A percentile compares a stretch with the other conserved stretches of the same genome.
Conservation (phyloP, 306 rosid species). For the Hylodesmum podocarpum region DNA sequence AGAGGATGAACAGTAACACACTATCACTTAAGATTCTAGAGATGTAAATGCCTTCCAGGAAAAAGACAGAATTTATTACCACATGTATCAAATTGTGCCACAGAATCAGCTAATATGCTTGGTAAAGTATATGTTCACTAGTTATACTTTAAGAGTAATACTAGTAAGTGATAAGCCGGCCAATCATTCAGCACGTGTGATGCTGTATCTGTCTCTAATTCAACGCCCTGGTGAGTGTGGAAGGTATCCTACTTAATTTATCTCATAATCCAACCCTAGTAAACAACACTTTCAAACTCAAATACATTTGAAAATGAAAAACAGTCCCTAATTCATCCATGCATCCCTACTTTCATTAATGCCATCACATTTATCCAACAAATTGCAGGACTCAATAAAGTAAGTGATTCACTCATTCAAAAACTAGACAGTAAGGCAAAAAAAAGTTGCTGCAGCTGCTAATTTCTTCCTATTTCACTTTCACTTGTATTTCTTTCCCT, state of each 20-base stretch:
- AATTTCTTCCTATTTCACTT: not conserved
- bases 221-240: not conserved
- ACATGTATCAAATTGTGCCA: not conserved
- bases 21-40: not conserved
- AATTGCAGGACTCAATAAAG: not conserved
- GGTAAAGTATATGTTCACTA: not conserved
- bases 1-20: conserved; percentile 28
- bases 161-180: not conserved
- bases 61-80: not conserved
- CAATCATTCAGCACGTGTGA: conserved; percentile 27
- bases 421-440: conserved; percentile 7
- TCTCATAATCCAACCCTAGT: conserved; percentile 13
- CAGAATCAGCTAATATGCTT: conserved; percentile 9
- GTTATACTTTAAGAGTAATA: not conserved
- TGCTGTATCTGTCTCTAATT: not conserved
- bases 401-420: not conserved
- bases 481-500: not conserved
- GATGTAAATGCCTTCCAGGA: not conserved
- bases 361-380: not conserved
- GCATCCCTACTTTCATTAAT: conserved; percentile 1
- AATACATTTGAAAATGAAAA: conserved; percentile 9
- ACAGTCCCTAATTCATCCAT: conserved; percentile 3
- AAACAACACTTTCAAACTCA: conserved; percentile 29
- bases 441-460: not conserved
- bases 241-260: not conserved